Base-by-base conservation (phyloP, 177 flowering plant genomes). In the Vitis hybrid region DNA sequence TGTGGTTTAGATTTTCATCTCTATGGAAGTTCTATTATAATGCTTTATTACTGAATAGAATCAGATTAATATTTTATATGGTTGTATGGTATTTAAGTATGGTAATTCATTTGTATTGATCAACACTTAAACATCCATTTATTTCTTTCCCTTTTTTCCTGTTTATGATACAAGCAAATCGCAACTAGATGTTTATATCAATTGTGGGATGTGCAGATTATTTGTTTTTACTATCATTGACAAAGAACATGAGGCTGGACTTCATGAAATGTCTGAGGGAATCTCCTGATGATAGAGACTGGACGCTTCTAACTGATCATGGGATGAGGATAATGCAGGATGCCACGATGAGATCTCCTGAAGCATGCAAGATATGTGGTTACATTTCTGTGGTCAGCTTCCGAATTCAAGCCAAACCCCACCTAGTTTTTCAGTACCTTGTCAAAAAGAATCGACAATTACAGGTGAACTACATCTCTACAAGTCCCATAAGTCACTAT, bases 361-460 rank as follows among this genome's bases (percentile, higher is more conserved):
- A 58, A 31, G 11, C 11, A 31, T 47, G 65, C 44, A 38, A 49
- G 2, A 31, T 31, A 31, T 6, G 28, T 4, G 22, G 11, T 14
- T 65, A 65, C 17, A 11, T 52, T 2, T 44, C 38, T 10, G 11
- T 65, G 68, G 28, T 57, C 18, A 51, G 68, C 68, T 51, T 65
- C 51, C 68, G 44, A 51, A 38, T 65, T 65, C 56, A 51, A 13
- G 57, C 68, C 52, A 65, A 51, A 52, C 68, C 68, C 44, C 17
- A 1, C 13, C 3, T 2, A 51, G 68, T 52, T 65, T 53, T 65
- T 65, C 38, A 47, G 14, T 52, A 20, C 53, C 58, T 65, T 20
- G 17, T 24, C 2, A 51, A 52, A 52, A 52, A 65, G 14, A 53
- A 52, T 65, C 13, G 52, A 13, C 44, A 52, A 20, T 19, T 20